These are phyloP conservation scores for Cytospora paraplurivora DNA, from an alignment of 2,329 filamentous ascomycete genomes.

Conservation along the genomic window DNA sequence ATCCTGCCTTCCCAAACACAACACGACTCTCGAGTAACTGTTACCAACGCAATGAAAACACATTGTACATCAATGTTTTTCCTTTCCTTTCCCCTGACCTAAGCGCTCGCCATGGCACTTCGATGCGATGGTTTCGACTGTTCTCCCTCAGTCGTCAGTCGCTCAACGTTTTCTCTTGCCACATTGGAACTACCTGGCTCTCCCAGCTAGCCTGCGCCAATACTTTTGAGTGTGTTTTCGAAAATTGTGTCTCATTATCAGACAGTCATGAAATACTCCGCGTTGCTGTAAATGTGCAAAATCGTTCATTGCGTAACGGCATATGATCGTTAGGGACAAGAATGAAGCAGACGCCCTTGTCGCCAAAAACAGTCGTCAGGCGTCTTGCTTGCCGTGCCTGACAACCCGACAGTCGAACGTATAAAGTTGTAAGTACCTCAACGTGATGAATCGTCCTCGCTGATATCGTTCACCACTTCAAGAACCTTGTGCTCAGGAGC, in stretches of 20 bases:
- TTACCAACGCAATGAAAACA: background rate
- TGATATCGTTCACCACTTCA: background rate
- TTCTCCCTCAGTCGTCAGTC: background rate
- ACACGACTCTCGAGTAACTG: background rate
- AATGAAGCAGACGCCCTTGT: background rate
- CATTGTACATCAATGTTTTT: background rate
- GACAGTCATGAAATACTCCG: background rate
- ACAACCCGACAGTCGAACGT: background rate
- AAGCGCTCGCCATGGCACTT: background rate
- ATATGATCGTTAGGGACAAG: background rate
- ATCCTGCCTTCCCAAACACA: background rate
- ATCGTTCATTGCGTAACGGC: conserved; percentile 15
- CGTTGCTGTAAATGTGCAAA: conserved; percentile 9
- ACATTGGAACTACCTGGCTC: background rate
- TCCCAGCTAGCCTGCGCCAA: background rate
- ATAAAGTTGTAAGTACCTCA: background rate
- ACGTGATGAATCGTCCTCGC: background rate
- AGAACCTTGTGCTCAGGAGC: background rate
- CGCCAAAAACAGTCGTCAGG: background rate
- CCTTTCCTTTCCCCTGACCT: background rate
- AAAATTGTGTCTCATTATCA: background rate
- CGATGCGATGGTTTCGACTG: background rate
- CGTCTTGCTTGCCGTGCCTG: background rate
- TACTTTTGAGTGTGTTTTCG: conserved; percentile 1
- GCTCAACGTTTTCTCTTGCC: background rate